A percentile compares a stretch with the other conserved stretches of the same genome.
These are phyloP conservation scores for Platanus orientalis DNA, from an alignment of 164 flowering plant genomes.

Conservation along the genomic window DNA sequence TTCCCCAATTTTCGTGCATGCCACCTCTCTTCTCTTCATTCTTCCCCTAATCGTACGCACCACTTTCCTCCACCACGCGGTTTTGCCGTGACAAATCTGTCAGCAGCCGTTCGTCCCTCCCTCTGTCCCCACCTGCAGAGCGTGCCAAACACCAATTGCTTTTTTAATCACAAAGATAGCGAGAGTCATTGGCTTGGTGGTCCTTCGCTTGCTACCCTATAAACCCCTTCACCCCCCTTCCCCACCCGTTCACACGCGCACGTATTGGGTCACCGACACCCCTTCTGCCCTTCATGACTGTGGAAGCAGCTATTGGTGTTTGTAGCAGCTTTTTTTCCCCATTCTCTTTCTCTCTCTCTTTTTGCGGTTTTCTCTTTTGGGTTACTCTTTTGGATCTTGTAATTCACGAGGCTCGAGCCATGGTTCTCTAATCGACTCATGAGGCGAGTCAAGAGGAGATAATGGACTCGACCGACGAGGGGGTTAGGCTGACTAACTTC, in stretches of 20 bases:
- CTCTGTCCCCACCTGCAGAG: neutral
- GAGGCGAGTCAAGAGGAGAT: constrained; percentile 9
- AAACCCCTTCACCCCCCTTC: neutral
- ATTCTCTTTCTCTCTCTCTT: too few species aligned
- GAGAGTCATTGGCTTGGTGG: neutral
- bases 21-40: too few species aligned
- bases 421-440: constrained; percentile 1
- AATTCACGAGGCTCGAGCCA: neutral
- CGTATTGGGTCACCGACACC: constrained; percentile 8
- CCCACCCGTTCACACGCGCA: constrained; percentile 11
- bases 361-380: too few species aligned
- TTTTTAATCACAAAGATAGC: too few species aligned
- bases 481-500: neutral
- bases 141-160: constrained; percentile 2
- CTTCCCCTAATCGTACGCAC: too few species aligned
- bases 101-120: neutral
- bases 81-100: too few species aligned
- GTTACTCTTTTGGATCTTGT: too few species aligned
- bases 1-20: too few species aligned
- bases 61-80: too few species aligned
- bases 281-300: constrained; percentile 14
- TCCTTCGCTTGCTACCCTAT: neutral
- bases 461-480: neutral
- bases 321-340: too few species aligned
- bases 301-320: too few species aligned